Evolutionary conservation across 2,329 filamentous ascomycete genomes (phyloP).

Genomic region (Trichophaea hybrida): DNA sequence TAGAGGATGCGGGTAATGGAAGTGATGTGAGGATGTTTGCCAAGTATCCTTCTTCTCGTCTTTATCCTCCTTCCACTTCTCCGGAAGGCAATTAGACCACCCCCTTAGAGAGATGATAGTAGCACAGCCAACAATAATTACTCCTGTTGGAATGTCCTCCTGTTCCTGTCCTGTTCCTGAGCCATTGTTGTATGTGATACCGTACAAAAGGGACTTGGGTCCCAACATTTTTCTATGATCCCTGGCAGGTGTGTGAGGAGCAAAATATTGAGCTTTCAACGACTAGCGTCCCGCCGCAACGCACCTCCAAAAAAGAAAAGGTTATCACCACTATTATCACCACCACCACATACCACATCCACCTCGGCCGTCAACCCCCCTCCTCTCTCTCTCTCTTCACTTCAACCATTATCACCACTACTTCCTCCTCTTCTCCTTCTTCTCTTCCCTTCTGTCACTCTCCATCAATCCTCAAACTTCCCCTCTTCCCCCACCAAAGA

Average conservation of each 20-base stretch:
- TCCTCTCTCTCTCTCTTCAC: not conserved
- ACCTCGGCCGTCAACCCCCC: not conserved
- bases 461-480: not conserved
- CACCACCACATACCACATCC: not conserved
- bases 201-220: not conserved
- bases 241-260: not conserved
- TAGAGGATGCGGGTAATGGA: not conserved
- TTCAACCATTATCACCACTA: not conserved
- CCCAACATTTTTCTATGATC: constrained; percentile 4
- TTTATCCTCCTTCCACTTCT: not conserved
- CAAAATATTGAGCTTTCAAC: not conserved
- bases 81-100: not conserved
- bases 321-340: not conserved
- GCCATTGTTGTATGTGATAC: no score
- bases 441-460: not conserved
- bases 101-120: not conserved
- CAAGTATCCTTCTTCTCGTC: not conserved
- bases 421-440: not conserved
- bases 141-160: no score
- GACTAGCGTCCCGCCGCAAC: not conserved
- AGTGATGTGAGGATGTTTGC: not conserved
- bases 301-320: not conserved
- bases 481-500: not conserved
- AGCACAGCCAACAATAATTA: not conserved
- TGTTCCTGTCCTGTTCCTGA: no score